phyloP scores from a whole-genome alignment of 2,329 filamentous ascomycete species.

The Tolypocladium endophyticum region DNA sequence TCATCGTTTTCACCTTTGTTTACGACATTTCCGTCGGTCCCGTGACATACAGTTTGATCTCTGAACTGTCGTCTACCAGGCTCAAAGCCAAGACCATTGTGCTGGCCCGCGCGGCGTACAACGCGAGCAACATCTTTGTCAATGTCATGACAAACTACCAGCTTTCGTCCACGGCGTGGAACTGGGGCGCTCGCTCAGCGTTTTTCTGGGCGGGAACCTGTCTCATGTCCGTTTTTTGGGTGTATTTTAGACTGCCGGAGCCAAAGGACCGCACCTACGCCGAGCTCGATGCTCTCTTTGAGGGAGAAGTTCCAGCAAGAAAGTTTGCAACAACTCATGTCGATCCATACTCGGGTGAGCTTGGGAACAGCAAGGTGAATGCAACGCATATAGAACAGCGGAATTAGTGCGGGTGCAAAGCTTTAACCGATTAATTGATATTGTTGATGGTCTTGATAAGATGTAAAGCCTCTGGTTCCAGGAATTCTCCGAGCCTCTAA shows the following conservation, averaged over 20 bases:
- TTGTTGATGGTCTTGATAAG: background rate
- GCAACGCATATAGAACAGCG: background rate
- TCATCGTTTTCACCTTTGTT: slow-evolving; percentile 40
- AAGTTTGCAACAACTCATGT: slow-evolving; percentile 23
- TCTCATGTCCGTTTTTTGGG: slow-evolving; percentile 36
- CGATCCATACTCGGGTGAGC: slow-evolving; percentile 19
- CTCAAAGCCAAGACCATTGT: slow-evolving; percentile 45
- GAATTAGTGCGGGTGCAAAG: background rate
- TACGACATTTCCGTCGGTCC: slow-evolving; percentile 47
- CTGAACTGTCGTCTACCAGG: slow-evolving; percentile 42
- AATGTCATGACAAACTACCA: slow-evolving; percentile 39
- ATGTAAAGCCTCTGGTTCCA: background rate
- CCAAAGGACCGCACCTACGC: slow-evolving; percentile 37
- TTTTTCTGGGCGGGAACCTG: slow-evolving; percentile 38
- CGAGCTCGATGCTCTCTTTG: slow-evolving; percentile 24
- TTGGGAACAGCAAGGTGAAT: background rate
- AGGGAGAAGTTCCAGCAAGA: slow-evolving; percentile 17
- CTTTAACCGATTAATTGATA: background rate
- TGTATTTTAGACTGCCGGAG: slow-evolving; percentile 40
- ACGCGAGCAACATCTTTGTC: slow-evolving; percentile 39
- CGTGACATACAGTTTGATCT: slow-evolving; percentile 39
- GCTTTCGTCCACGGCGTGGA: slow-evolving; percentile 33
- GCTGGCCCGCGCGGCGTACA: slow-evolving; percentile 30
- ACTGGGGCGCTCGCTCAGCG: slow-evolving; percentile 36
- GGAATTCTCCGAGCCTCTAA: background rate